Conservation (phyloP, 441 rosid species). For the Populus hybrid region DNA sequence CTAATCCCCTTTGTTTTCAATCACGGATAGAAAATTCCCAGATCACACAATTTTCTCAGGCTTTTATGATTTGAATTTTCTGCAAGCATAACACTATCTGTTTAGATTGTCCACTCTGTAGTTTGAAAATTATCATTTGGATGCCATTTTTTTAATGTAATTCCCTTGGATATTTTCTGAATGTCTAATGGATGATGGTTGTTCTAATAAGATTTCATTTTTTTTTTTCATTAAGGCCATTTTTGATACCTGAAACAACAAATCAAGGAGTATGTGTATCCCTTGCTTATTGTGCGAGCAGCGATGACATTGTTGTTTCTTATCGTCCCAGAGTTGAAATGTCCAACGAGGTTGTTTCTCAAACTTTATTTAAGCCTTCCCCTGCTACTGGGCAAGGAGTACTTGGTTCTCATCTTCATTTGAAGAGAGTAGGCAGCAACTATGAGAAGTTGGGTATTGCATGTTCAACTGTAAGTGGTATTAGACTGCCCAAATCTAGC, state of each 20-base stretch:
- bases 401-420: constrained; percentile 55
- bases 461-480: constrained; percentile 47
- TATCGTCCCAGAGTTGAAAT: constrained; percentile 66
- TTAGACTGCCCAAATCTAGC: constrained; percentile 63
- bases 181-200: background rate
- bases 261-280: constrained; percentile 80
- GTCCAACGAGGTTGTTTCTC: constrained; percentile 37
- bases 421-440: constrained; percentile 47
- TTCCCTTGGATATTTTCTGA: background rate
- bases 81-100: background rate
- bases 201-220: constrained; percentile 20
- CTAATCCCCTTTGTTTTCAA: background rate
- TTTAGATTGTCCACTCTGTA: background rate
- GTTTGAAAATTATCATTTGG: background rate
- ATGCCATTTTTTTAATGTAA: background rate
- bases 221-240: constrained; percentile 42
- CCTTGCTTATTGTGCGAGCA: constrained; percentile 52
- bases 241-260: constrained; percentile 48
- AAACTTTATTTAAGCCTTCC: constrained; percentile 42
- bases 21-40: background rate
- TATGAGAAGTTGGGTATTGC: constrained; percentile 45
- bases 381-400: constrained; percentile 38
- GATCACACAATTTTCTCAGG: background rate
- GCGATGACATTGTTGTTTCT: constrained; percentile 60
- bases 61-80: background rate